Conservation (phyloP, 306 rosid genomes). For the Pachyrhizus erosus region DNA sequence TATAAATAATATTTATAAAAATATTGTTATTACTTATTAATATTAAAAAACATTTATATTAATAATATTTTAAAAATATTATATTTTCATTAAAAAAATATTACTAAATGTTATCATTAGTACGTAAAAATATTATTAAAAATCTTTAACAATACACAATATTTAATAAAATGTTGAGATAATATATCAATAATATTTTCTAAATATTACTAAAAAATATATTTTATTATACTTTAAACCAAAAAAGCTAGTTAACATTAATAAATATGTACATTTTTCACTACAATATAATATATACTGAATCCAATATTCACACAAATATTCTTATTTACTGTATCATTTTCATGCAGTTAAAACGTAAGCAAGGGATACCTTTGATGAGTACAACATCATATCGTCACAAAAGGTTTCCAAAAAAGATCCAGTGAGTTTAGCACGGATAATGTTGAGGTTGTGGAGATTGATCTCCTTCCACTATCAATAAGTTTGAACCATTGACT, state of each 20-base stretch:
- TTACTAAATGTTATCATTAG: too few species aligned
- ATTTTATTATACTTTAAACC: too few species aligned
- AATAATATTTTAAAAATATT: too few species aligned
- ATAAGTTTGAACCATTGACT: constrained; percentile 91
- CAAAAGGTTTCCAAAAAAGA: constrained; percentile 12
- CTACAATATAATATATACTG: not conserved
- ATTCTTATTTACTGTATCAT: not conserved
- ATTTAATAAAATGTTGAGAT: too few species aligned
- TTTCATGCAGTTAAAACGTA: not conserved
- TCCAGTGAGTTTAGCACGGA: constrained; percentile 41
- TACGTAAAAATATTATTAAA: too few species aligned
- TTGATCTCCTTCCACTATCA: constrained; percentile 56
- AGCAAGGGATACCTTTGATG: not conserved
- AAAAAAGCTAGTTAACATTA: not conserved
- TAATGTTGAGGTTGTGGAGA: not conserved
- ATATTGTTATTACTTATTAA: too few species aligned
- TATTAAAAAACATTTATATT: too few species aligned
- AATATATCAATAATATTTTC: too few species aligned
- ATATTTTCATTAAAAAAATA: too few species aligned
- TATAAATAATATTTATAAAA: too few species aligned
- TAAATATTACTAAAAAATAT: too few species aligned
- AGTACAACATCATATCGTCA: not conserved
- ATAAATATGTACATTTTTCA: not conserved
- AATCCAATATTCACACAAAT: not conserved
- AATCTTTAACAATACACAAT: too few species aligned